Percentiles rank a stretch among this genome's conserved stretches.
These are phyloP conservation scores for Penicillium coprophilum DNA, from an alignment of 495 filamentous ascomycete genomes.

Conservation along the genomic window DNA sequence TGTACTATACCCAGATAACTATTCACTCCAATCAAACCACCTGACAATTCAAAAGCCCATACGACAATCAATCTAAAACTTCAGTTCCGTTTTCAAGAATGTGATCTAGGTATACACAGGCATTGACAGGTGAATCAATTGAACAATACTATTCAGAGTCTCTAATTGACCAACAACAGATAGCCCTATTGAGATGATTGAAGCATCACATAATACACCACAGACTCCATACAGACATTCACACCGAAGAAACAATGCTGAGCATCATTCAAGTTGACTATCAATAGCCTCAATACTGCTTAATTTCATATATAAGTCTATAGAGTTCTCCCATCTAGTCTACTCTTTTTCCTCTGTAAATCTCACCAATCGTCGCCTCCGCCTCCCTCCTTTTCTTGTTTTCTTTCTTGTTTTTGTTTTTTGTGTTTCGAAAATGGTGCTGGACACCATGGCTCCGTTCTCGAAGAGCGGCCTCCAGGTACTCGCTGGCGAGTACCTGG, in stretches of 20 bases:
- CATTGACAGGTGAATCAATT: not conserved
- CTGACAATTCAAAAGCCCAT: no score
- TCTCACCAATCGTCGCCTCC: not conserved
- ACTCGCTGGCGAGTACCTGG: conserved; percentile 4
- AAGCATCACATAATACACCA: not conserved
- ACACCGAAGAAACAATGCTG: not conserved
- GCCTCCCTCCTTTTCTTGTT: not conserved
- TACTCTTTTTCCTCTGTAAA: not conserved
- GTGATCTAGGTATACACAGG: not conserved
- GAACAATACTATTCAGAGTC: not conserved
- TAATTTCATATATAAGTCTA: not conserved
- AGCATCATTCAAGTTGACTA: not conserved
- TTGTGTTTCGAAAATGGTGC: not conserved
- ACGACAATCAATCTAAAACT: no score
- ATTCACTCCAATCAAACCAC: no score
- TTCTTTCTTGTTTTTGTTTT: not conserved
- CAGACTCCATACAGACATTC: not conserved
- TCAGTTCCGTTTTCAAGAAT: no score
- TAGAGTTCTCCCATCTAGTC: not conserved
- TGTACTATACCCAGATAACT: no score
- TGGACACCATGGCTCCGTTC: conserved; percentile 1
- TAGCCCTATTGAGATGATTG: not conserved
- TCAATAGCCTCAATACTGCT: not conserved
- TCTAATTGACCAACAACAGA: not conserved
- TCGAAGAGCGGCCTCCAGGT: conserved; percentile 5